Conservation (phyloP, 495 filamentous ascomycete genomes). For the Coniosporium apollinis region DNA sequence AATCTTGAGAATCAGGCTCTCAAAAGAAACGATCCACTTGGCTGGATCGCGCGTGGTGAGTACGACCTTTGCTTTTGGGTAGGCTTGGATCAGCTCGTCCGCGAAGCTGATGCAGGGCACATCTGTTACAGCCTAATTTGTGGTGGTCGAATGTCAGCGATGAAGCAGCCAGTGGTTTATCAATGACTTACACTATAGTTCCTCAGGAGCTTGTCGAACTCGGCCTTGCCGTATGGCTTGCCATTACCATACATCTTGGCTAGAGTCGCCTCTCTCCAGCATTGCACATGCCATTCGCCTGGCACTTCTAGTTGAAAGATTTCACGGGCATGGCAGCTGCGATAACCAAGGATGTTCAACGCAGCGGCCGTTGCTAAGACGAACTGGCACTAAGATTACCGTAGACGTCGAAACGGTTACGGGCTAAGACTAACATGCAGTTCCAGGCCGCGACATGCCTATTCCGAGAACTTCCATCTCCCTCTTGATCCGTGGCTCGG, state of each 20-base stretch:
- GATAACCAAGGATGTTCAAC: conserved; percentile 4
- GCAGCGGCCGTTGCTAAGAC: conserved; percentile 4
- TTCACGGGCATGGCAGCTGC: conserved; percentile 7
- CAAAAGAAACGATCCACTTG: too few relatives aligned
- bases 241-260: conserved; percentile 5
- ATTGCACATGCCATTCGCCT: conserved; percentile 8
- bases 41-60: conserved; percentile 6
- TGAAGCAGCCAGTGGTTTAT: too few relatives aligned
- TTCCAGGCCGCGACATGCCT: conserved; percentile 8
- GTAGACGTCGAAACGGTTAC: too few relatives aligned
- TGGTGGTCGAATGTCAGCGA: too few relatives aligned
- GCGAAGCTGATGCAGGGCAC: conserved; percentile 6
- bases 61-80: conserved; percentile 10
- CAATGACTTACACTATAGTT: background rate
- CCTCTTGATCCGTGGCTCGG: too few relatives aligned
- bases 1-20: too few relatives aligned
- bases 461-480: conserved; percentile 6
- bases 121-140: conserved; percentile 5
- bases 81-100: conserved; percentile 6
- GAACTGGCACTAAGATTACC: too few relatives aligned
- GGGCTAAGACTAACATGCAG: conserved; percentile 1
- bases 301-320: conserved; percentile 2
- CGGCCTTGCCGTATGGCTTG: background rate
- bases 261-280: conserved; percentile 4
- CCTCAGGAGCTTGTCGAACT: conserved; percentile 8